Evolutionary conservation across 2,329 filamentous ascomycete genomes (phyloP), one percentile per base, ranked within the genome.

Genomic region (Biscogniauxia marginata): DNA sequence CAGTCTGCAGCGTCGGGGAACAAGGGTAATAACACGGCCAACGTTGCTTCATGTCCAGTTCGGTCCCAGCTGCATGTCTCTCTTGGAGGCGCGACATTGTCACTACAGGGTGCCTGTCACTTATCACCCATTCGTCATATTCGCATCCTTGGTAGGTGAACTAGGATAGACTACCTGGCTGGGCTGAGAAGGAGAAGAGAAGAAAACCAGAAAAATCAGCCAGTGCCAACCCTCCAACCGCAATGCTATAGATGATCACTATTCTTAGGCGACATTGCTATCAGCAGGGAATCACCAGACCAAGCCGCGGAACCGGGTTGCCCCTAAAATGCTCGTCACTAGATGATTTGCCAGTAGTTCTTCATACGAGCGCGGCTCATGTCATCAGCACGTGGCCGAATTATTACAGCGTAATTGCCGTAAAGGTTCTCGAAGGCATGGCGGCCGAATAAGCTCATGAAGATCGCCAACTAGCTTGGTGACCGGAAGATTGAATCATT

Each of bases 1-100:
- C 67, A 65, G 63, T 49, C 61, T 64, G 63, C 63, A 67, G 60
- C 63, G 56, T 59, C 58, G 59, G 59, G 62, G 60, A 67, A 63
- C 65, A 64, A 54, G 66, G 66, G 43, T 64, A 39, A 39, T n/a
- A 55, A 53, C 53, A 59, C 55, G 52, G 56, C 52, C 24, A 53
- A 56, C 56, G 59, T 48, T 49, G 56, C 56, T 61, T 63, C 55
- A 57, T 59, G 39, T 51, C 56, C 51, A 46, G 50, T 49, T 52
- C 52, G 46, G 54, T 52, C 58, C 58, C 48, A 50, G 54, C 50
- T 53, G 46, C 21, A 54, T 56, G 46, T 6, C 30, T 39, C 53
- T 49, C 55, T 49, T 58, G 16, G 46, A 48, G 55, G 58, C 54
- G 55, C 30, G 55, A 62, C 55, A 30, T 34, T 55, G 58, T 16